Evolutionary conservation across 1,139 yeast genomes (phyloP).

Genomic region (Wickerhamomyces sp.): DNA sequence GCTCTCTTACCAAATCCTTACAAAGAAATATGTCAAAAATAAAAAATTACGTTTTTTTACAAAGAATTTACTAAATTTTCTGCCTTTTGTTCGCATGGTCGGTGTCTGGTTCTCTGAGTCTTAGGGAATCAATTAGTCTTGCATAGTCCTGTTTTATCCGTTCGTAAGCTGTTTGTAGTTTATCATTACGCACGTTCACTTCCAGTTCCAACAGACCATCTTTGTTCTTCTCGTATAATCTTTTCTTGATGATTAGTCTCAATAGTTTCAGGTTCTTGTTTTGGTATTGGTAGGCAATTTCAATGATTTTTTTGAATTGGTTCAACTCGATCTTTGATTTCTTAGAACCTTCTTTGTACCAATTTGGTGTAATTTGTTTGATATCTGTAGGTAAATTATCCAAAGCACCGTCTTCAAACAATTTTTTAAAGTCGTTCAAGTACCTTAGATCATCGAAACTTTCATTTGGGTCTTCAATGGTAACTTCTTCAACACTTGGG

Average conservation of each 20-base stretch:
- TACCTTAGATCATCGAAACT: slow-evolving; percentile 89
- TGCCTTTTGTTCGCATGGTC: slow-evolving; percentile 11
- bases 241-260: slow-evolving; percentile 60
- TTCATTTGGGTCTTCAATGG: slow-evolving; percentile 95
- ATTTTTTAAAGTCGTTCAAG: slow-evolving; percentile 62
- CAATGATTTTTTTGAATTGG: slow-evolving; percentile 73
- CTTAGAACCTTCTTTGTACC: slow-evolving; percentile 36
- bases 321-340: slow-evolving; percentile 64
- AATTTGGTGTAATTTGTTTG: slow-evolving; percentile 26
- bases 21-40: too few relatives aligned
- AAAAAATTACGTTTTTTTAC: too few relatives aligned
- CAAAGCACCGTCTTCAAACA: slow-evolving; percentile 32
- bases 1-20: too few relatives aligned
- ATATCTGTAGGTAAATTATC: slow-evolving; percentile 18
- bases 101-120: slow-evolving; percentile 7
- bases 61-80: slow-evolving; percentile 6
- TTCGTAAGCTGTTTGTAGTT: slow-evolving; percentile 71
- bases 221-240: slow-evolving; percentile 70
- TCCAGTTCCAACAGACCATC: slow-evolving; percentile 73
- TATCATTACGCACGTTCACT: slow-evolving; percentile 53
- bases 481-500: slow-evolving; percentile 57
- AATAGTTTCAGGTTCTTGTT: slow-evolving; percentile 23
- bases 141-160: slow-evolving; percentile 64
- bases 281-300: slow-evolving; percentile 59
- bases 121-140: slow-evolving; percentile 34